Conservation (phyloP, 768 basidiomycete species). For the Polyporus arcularius region DNA sequence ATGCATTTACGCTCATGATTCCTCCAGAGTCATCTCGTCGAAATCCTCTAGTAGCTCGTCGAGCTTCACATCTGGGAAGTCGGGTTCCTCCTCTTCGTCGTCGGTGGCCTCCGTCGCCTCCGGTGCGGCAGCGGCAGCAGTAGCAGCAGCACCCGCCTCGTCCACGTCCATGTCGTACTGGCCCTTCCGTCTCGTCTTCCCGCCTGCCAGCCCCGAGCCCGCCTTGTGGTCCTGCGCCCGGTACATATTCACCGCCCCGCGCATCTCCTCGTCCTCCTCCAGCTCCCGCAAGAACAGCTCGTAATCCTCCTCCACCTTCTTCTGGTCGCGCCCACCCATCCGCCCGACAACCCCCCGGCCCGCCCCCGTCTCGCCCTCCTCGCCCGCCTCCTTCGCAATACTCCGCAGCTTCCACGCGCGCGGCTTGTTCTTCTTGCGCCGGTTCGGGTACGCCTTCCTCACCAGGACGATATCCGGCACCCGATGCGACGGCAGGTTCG, state of each 20-base stretch:
- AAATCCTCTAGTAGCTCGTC: conserved; percentile 91
- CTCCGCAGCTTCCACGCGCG: conserved; percentile 88
- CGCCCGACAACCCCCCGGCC: conserved; percentile 88
- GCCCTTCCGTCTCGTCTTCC: conserved; percentile 42
- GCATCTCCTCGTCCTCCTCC: conserved; percentile 93
- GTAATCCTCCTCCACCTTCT: conserved; percentile 96
- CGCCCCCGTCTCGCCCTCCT: conserved; percentile 77
- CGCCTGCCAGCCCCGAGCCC: conserved; percentile 37
- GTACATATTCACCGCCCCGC: conserved; percentile 86
- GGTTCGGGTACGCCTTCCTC: conserved; percentile 93
- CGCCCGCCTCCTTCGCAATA: conserved; percentile 90
- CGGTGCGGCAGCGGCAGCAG: conserved; percentile 27
- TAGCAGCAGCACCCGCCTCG: conserved; percentile 23
- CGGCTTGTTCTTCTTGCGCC: conserved; percentile 85
- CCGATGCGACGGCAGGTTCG: conserved; percentile 59
- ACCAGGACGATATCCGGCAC: conserved; percentile 93
- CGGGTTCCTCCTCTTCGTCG: conserved; percentile 79
- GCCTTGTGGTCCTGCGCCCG: conserved; percentile 61
- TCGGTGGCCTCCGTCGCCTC: conserved; percentile 26
- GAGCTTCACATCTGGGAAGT: conserved; percentile 86
- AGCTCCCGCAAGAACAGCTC: conserved; percentile 92
- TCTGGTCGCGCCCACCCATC: conserved; percentile 85
- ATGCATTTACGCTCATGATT: conserved; percentile 20
- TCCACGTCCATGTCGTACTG: conserved; percentile 76
- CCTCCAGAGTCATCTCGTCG: conserved; percentile 83